A percentile compares a stretch with the other conserved stretches of the same genome.
Evolutionary conservation across 2,329 filamentous ascomycete genomes (phyloP).

Genomic region (Lasiodiplodia hormozganensis): DNA sequence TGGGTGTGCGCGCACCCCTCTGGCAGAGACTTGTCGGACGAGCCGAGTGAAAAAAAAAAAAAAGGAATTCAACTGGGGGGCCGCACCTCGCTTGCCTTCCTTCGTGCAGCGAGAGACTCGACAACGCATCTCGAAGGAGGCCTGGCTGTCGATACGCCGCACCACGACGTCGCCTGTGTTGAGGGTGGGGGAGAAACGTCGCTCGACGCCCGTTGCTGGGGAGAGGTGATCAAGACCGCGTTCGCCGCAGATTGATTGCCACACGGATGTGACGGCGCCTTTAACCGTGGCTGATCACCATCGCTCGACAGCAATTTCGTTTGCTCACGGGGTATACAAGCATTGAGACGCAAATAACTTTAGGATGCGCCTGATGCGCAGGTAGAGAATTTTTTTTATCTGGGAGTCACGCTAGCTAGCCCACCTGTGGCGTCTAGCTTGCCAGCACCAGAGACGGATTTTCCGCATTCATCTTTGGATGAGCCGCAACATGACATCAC

Average conservation of each 20-base stretch:
- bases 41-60: not conserved
- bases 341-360: not conserved
- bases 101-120: not conserved
- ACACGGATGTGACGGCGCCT: not conserved
- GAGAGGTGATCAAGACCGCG: not conserved
- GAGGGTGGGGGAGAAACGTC: not conserved
- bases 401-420: not conserved
- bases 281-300: not conserved
- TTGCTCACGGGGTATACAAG: not conserved
- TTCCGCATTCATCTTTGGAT: not conserved
- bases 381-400: not conserved
- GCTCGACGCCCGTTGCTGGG: not conserved
- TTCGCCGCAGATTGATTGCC: not conserved
- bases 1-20: not conserved
- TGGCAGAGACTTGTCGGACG: not conserved
- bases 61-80: not conserved
- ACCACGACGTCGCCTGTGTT: not conserved
- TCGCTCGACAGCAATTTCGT: not conserved
- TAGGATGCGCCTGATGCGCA: not conserved
- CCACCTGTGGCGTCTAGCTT: not conserved
- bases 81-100: not conserved
- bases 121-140: not conserved
- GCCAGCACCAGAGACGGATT: not conserved
- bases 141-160: not conserved
- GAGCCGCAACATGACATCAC: not conserved